Base-by-base conservation (phyloP, 2,329 filamentous ascomycete species). In the Alternaria sp. region DNA sequence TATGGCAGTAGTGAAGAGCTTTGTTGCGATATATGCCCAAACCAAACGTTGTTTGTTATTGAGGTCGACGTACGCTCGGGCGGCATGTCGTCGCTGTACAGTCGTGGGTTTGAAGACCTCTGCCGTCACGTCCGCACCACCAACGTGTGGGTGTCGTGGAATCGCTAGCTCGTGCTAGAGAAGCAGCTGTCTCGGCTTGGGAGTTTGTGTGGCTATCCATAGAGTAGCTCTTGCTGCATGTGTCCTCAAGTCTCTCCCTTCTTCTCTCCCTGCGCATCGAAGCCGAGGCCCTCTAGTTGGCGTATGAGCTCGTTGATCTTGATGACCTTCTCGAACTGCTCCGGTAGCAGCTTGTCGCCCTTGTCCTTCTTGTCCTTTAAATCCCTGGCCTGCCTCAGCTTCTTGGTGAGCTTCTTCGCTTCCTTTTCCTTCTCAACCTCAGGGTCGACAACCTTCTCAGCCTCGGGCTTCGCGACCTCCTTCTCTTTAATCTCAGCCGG, bases 321-420 rank as follows among this genome's bases (percentile, higher is more conserved):
- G 79, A 97, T 96, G 59, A 99, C 93, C 83, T 99, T 99, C 72
- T 95, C 94, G 68, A 98, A 91, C 82, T 99, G 96, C 82, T 99
- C 96, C 0, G 94, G 95, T 25, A 98, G 85, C 64, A 99, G 82
- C 5, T 88, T 86, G 77, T 93, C 91, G 20, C 96, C 96, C 60
- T 89, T 90, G 23, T 97, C 92, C 80, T 97, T 97, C 86, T 97
- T 97, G 74, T 90, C 90, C 78, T 93, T 91, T 58, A 99, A 85
- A 3, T 98, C 96, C 71, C 90, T 91, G 5, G 96, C 95, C 79
- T 99, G 96, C 74, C 95, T 92, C 64, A 99, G 84, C 82, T 98
- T 99, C 86, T 99, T 99, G 79, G 91, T 92, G 47, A 98, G 83
- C 74, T 93, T 96, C 68, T 94, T 89, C 1, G 92, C 95, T 80